Evolutionary conservation across 768 basidiomycete genomes (phyloP), one percentile per base, ranked within the genome.

Genomic region (Phylloporus sp.): DNA sequence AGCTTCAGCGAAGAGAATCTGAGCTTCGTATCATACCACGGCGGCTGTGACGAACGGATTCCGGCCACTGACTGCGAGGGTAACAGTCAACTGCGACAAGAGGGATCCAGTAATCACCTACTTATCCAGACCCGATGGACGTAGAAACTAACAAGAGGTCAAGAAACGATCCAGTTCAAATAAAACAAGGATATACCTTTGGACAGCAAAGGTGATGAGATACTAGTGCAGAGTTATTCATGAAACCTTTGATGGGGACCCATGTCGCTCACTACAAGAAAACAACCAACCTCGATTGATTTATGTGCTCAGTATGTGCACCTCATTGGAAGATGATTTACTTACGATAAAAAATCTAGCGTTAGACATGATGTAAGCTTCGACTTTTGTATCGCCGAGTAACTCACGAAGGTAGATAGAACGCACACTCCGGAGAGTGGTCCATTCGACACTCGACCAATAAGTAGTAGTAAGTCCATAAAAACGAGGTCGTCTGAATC

Each of bases 41-140:
- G 26, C 20, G 6, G 20, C 34, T 9, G 52, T 51, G 22, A 63
- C 9, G 11, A 41, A 6, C 14, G 46, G 50, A 31, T 60, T 62
- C 29, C 10, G 21, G 35, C 42, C 53, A 4, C 57, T 60, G 21
- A 62, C 60, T 61, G 37, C 9, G 32, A 35, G 21, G 6, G 10
- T 22, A 14, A n/a, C 24, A 17, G 8, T 52, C 26, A 29, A 21
- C 2, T 28, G 3, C 1, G 14, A 38, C 9, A 9, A 29, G 20
- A 20, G 1, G 6, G 18, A 21, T n/a, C n/a, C n/a, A n/a, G n/a
- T n/a, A n/a, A n/a, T n/a, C n/a, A n/a, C n/a, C n/a, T n/a, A n/a
- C n/a, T n/a, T n/a, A 21, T 5, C 2, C 15, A 63, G 20, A 62
- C 55, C 29, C 58, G 58, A 21, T 61, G 61, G 18, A 46, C 46